Evolutionary conservation across 768 basidiomycete genomes (phyloP).

Genomic region (Lentinula detonsa): DNA sequence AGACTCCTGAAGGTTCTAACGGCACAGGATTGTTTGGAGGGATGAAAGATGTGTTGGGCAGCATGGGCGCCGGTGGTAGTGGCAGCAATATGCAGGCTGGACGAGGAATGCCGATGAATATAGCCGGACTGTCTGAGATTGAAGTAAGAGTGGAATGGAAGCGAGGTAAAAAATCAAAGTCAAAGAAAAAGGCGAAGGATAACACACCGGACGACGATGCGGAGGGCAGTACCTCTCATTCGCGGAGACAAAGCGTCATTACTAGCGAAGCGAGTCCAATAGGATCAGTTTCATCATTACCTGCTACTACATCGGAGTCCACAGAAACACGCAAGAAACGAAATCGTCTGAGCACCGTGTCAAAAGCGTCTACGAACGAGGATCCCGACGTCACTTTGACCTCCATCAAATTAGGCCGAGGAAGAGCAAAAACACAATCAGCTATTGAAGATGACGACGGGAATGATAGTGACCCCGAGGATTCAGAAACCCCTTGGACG

Average conservation of each 20-base stretch:
- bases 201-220: constrained; percentile 20
- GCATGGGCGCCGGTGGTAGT: constrained; percentile 12
- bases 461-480: constrained; percentile 90
- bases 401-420: background rate
- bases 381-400: background rate
- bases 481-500: constrained; percentile 94
- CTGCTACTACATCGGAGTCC: background rate
- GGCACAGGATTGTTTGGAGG: constrained; percentile 30
- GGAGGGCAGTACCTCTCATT: constrained; percentile 9
- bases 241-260: background rate
- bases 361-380: background rate
- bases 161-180: constrained; percentile 31
- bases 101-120: constrained; percentile 6
- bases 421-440: background rate
- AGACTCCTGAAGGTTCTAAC: constrained; percentile 33
- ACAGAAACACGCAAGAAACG: background rate
- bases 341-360: background rate
- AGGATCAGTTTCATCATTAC: constrained; percentile 1
- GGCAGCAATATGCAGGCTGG: background rate
- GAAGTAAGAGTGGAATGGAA: constrained; percentile 83
- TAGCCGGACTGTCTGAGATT: constrained; percentile 33
- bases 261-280: background rate
- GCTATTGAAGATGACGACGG: constrained; percentile 41
- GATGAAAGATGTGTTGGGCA: constrained; percentile 14
- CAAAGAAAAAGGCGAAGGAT: constrained; percentile 13